These are phyloP conservation scores for Fusarium oligoseptatum DNA, from an alignment of 2,329 filamentous ascomycete genomes.

Conservation along the genomic window DNA sequence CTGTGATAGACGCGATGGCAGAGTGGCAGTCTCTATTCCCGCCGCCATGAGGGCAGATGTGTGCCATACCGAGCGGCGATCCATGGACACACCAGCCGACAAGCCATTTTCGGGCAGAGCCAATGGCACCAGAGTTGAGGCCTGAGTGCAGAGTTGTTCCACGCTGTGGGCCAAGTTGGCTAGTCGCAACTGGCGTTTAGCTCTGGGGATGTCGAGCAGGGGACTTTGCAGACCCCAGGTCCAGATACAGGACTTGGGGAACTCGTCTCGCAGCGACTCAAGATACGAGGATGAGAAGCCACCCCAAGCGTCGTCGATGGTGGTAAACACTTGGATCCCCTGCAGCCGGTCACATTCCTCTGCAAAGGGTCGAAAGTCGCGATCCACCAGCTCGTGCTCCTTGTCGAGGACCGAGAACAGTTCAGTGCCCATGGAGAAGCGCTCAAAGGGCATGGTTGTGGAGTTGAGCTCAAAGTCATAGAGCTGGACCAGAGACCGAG, in stretches of 20 bases:
- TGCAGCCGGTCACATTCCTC: constrained; percentile 96
- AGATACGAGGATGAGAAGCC: constrained; percentile 81
- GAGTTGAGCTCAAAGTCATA: constrained; percentile 90
- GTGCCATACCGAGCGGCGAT: constrained; percentile 80
- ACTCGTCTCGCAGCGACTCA: constrained; percentile 87
- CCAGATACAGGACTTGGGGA: constrained; percentile 88
- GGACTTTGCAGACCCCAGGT: constrained; percentile 84
- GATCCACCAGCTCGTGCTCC: constrained; percentile 88
- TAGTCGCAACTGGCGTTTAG: constrained; percentile 67
- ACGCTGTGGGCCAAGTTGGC: constrained; percentile 82
- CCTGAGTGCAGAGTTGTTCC: constrained; percentile 75
- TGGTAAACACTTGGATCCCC: constrained; percentile 82
- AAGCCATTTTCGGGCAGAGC: constrained; percentile 69
- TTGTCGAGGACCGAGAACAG: constrained; percentile 80
- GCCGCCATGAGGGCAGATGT: constrained; percentile 81
- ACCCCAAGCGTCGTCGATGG: constrained; percentile 84
- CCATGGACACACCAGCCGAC: constrained; percentile 70
- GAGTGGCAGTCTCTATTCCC: constrained; percentile 81
- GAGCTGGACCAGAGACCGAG: constrained; percentile 86
- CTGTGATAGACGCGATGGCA: constrained; percentile 78
- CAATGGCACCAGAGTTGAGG: constrained; percentile 84
- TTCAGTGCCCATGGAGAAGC: constrained; percentile 85
- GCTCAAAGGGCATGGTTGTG: constrained; percentile 86
- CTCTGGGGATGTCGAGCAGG: constrained; percentile 65
- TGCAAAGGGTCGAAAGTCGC: constrained; percentile 88